Evolutionary conservation across 2,329 filamentous ascomycete species (phyloP), one percentile per base, ranked within the genome.

Genomic region (Colletotrichum chrysophilum): DNA sequence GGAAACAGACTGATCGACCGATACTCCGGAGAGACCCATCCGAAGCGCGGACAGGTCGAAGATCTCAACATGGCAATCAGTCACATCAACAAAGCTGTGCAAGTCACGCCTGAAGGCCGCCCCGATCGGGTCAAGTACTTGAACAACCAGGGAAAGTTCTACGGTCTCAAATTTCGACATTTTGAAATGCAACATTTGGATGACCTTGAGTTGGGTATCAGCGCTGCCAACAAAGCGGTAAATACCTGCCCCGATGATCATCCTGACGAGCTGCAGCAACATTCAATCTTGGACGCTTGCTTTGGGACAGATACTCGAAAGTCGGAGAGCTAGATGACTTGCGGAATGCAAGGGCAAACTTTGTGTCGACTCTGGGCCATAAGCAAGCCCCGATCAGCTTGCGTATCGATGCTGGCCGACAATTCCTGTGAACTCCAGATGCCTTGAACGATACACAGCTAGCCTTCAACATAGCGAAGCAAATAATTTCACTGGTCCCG

Each of bases 231-330:
- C 0, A 1, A 56, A 58, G 66, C 66, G 16, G 66, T 38, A 0
- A 0, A 52, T 0, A 12, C 1, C 0, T 18, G 9, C 14, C 21
- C 38, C 0, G 9, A 4, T 0, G 38, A 48, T 2, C 62, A 52
- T 66, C 36, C 36, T 21, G 62, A 32, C 30, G 52, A 26, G 48
- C n/a, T 30, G 30, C 16, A 2, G 32, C 13, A 7, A n/a, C 28
- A 10, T 36, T 16, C 66, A 68, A 36, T 8, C 66, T 68, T 0
- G 28, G 43, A 5, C 34, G 26, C 66, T 13, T 30, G 7, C 48
- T 68, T 0, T 1, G 36, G 1, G 6, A 66, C 36, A 52, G 6
- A 48, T 30, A 52, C 36, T 38, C 38, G 14, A 26, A 32, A 26
- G 18, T 24, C n/a, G 62, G 62, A 1, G 38, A 18, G 2, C 10